Evolutionary conservation across 2,329 filamentous ascomycete species (phyloP), one percentile per base, ranked within the genome.

Genomic region (Colletotrichum orchidophilum): DNA sequence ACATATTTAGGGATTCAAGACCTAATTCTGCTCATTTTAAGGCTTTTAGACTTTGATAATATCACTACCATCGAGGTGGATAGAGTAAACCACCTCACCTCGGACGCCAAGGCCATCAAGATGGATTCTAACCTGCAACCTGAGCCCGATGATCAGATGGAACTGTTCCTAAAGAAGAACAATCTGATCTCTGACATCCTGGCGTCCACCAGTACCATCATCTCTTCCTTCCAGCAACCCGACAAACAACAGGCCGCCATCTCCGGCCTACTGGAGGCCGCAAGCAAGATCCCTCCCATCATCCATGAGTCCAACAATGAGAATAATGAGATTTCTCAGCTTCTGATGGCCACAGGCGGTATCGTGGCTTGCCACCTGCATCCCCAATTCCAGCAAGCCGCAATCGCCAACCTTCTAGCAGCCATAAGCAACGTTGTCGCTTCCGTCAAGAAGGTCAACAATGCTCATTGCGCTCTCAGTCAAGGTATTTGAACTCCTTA

Each of bases 81-180:
- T 15, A 13, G 15, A 31, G n/a, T 5, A 13, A 58, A 15, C 12
- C 31, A 58, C 24, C 31, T 4, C 33, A 6, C 26, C 13, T 33
- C 7, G 7, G 31, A 9, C 12, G 55, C 33, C 33, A 58, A 39
- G 35, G 33, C 54, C 31, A 46, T 12, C 3, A 8, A 18, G 21
- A 58, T 42, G 33, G 11, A 31, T 33, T 26, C 33, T 2, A 13
- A 42, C 31, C 6, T 11, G 9, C 31, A 18, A 26, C 13, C 33
- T 13, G 55, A 42, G 29, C 29, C 27, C 26, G 33, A 26, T 26
- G 35, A 9, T 9, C 12, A 58, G 12, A 13, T 8, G 1, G 12
- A 18, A n/a, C 13, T 18, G 18, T n/a, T 24, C 0, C 33, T 24
- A 9, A 2, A 42, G 7, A 13, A 27, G 0, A 0, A 26, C 1